Evolutionary conservation across 805 yeast genomes (phyloP).

Genomic region (Debaryomyces hansenii): DNA sequence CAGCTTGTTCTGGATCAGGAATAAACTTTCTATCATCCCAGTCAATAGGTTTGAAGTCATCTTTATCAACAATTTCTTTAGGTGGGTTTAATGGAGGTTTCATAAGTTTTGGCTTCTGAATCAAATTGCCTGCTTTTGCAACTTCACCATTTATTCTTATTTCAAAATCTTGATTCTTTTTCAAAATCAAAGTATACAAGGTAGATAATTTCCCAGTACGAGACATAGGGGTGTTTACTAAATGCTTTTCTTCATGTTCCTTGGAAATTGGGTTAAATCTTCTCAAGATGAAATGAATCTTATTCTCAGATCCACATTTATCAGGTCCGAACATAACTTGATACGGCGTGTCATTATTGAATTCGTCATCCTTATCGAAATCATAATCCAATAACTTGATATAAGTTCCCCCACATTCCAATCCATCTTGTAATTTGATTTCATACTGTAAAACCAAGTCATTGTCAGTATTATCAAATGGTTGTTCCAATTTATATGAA

Average conservation of each 20-base stretch:
- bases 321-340: conserved; percentile 96
- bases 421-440: conserved; percentile 76
- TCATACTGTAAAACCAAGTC: conserved; percentile 87
- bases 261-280: conserved; percentile 57
- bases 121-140: conserved; percentile 66
- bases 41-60: conserved; percentile 67
- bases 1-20: conserved; percentile 62
- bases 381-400: conserved; percentile 61
- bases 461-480: conserved; percentile 59
- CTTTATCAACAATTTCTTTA: conserved; percentile 53
- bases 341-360: conserved; percentile 68
- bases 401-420: conserved; percentile 89
- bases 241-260: conserved; percentile 66
- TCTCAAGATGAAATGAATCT: conserved; percentile 72
- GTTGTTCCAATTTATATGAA: conserved; percentile 55
- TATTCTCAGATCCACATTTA: conserved; percentile 78
- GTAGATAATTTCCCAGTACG: conserved; percentile 55
- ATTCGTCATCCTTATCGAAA: conserved; percentile 43
- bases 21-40: conserved; percentile 77
- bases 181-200: conserved; percentile 75
- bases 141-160: conserved; percentile 80
- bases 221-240: conserved; percentile 67
- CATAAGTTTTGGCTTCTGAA: conserved; percentile 51
- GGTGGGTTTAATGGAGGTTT: conserved; percentile 71
- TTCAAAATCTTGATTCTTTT: conserved; percentile 67